Evolutionary conservation across 805 yeast species (phyloP).

Genomic region (Kodamaea leandrae): DNA sequence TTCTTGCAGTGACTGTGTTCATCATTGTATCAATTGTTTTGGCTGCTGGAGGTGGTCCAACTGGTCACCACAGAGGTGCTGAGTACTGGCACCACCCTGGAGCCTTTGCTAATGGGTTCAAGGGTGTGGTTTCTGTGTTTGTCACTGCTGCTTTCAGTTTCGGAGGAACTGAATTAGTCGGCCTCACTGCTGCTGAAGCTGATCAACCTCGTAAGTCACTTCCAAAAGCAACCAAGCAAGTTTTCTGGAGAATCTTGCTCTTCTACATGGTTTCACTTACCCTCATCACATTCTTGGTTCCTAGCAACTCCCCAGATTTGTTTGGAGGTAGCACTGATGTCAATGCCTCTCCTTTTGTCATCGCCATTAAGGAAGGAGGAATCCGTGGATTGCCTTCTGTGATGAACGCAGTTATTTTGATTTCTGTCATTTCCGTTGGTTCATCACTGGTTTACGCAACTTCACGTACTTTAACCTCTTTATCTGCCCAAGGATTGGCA

Average conservation of each 20-base stretch:
- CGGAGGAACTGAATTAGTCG: constrained; percentile 41
- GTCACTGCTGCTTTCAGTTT: constrained; percentile 43
- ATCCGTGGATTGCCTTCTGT: constrained; percentile 62
- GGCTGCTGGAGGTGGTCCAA: constrained; percentile 55
- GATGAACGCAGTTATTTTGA: constrained; percentile 64
- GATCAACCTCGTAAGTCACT: constrained; percentile 36
- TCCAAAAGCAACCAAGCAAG: constrained; percentile 42
- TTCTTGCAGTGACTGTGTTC: constrained; percentile 48
- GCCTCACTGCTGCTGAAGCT: constrained; percentile 43
- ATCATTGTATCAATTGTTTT: constrained; percentile 47
- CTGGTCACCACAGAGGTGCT: constrained; percentile 47
- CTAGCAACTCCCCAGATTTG: constrained; percentile 23
- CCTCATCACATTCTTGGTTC: constrained; percentile 27
- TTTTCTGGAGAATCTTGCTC: constrained; percentile 41
- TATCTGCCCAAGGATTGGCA: constrained; percentile 62
- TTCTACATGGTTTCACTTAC: constrained; percentile 34
- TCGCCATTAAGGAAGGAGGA: constrained; percentile 65
- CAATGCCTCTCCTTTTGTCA: constrained; percentile 74
- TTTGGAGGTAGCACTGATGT: constrained; percentile 52
- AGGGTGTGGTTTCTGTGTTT: constrained; percentile 39
- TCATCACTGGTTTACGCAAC: constrained; percentile 70
- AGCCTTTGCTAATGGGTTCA: constrained; percentile 48
- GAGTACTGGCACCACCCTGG: constrained; percentile 55
- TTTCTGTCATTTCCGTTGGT: constrained; percentile 69
- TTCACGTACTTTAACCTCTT: constrained; percentile 62